Percentiles rank a stretch among this genome's conserved stretches.
phyloP scores from a whole-genome alignment of 768 basidiomycete genomes.

The Panellus pusillus region DNA sequence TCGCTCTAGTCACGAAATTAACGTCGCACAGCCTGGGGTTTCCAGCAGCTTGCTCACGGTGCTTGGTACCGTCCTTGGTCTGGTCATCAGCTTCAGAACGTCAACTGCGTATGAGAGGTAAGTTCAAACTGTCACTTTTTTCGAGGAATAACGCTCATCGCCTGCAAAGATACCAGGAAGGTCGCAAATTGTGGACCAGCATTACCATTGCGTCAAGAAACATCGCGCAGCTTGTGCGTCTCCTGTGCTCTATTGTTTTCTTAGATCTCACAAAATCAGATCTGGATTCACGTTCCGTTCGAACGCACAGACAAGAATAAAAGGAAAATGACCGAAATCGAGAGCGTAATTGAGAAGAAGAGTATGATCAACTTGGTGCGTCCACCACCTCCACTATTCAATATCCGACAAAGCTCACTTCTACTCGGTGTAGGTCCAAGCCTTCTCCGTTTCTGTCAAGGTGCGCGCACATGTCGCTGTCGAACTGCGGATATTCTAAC shows the following conservation, averaged over 20 bases:
- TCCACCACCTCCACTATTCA: not conserved
- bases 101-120: constrained; percentile 70
- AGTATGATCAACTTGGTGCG: constrained; percentile 68
- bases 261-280: constrained; percentile 28
- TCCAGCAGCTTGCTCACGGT: constrained; percentile 62
- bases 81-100: constrained; percentile 72
- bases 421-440: constrained; percentile 50
- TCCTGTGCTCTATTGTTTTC: not conserved
- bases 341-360: constrained; percentile 69
- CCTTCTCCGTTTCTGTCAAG: constrained; percentile 68
- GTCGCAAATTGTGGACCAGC: constrained; percentile 63
- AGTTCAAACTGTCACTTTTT: constrained; percentile 13
- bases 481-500: not conserved
- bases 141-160: not conserved
- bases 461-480: constrained; percentile 27
- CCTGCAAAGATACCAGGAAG: constrained; percentile 57
- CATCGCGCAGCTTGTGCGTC: constrained; percentile 16
- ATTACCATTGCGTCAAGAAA: constrained; percentile 19
- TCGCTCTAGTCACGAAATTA: constrained; percentile 50
- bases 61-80: constrained; percentile 70
- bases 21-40: constrained; percentile 50
- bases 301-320: constrained; percentile 38
- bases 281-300: constrained; percentile 57
- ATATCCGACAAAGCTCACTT: not conserved
- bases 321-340: constrained; percentile 33